Conservation (phyloP, 768 basidiomycete species). For the Punctularia strigosozonata region DNA sequence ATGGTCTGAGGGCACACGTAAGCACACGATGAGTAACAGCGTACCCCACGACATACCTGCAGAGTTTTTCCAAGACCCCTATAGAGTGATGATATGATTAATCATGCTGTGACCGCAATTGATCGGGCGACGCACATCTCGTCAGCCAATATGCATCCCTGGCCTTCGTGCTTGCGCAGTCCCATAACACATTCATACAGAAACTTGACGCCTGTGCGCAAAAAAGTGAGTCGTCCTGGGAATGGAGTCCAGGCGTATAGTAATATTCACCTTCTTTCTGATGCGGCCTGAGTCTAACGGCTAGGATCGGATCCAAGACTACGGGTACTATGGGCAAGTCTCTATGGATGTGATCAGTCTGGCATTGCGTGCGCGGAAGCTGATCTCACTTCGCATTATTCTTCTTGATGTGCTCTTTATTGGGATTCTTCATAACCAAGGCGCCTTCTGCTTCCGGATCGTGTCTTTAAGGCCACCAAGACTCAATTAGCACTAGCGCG, state of each 20-base stretch:
- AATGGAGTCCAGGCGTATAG: conserved; percentile 1
- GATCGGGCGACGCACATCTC: conserved; percentile 54
- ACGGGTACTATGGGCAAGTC: conserved; percentile 60
- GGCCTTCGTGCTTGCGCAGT: conserved; percentile 77
- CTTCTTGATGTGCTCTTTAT: conserved; percentile 47
- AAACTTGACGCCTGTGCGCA: conserved; percentile 66
- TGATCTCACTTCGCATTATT: conserved; percentile 30
- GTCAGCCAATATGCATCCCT: conserved; percentile 93
- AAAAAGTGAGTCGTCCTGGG: neutral
- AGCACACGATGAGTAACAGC: neutral
- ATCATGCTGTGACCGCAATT: conserved; percentile 5
- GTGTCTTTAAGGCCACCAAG: conserved; percentile 32
- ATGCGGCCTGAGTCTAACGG: conserved; percentile 70
- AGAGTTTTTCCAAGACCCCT: conserved; percentile 98
- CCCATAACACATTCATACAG: conserved; percentile 97
- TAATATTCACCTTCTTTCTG: conserved; percentile 65
- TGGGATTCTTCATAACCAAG: conserved; percentile 77
- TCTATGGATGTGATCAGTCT: conserved; percentile 23
- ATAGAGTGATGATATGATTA: conserved; percentile 9
- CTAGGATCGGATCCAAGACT: conserved; percentile 82
- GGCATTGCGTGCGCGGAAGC: neutral
- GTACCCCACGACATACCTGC: conserved; percentile 31
- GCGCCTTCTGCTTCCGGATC: conserved; percentile 70
- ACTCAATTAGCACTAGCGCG: neutral
- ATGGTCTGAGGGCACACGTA: conserved; percentile 51